These are phyloP conservation scores for Pleurotus pulmonarius DNA, from an alignment of 768 basidiomycete species.

Conservation along the genomic window DNA sequence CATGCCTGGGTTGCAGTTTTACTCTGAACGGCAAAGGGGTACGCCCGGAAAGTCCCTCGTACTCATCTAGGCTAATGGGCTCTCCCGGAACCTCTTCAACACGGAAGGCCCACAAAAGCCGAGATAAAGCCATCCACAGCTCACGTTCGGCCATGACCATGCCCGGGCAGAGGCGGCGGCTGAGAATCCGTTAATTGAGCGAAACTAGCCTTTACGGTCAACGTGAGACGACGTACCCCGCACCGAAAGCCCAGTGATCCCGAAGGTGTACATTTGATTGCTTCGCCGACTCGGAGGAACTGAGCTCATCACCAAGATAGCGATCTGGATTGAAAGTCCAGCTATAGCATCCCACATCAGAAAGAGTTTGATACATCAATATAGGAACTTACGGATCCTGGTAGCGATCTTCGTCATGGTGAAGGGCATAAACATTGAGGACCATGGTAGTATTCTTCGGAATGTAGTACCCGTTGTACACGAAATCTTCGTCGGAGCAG, in stretches of 20 bases:
- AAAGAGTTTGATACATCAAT: slow-evolving; percentile 9
- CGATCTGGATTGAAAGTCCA: slow-evolving; percentile 29
- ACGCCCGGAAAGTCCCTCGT: slow-evolving; percentile 28
- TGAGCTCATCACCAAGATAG: slow-evolving; percentile 24
- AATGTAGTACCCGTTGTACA: slow-evolving; percentile 19
- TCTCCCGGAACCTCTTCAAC: slow-evolving; percentile 23
- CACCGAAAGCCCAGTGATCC: slow-evolving; percentile 36
- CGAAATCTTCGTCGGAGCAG: slow-evolving; percentile 15
- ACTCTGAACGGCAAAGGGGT: slow-evolving; percentile 26
- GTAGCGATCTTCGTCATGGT: slow-evolving; percentile 20
- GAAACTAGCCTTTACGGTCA: not conserved
- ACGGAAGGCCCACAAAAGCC: slow-evolving; percentile 30
- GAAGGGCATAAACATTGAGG: slow-evolving; percentile 18
- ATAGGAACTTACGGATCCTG: slow-evolving; percentile 18
- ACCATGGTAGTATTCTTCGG: slow-evolving; percentile 19
- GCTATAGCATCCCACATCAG: slow-evolving; percentile 2
- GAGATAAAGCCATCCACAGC: slow-evolving; percentile 30
- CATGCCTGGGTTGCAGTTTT: slow-evolving; percentile 8
- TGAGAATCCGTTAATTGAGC: not conserved
- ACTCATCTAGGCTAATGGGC: slow-evolving; percentile 28
- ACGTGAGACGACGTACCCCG: slow-evolving; percentile 21
- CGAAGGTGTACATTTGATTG: slow-evolving; percentile 22
- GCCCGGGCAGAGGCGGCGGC: slow-evolving; percentile 29
- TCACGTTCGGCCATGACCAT: slow-evolving; percentile 30
- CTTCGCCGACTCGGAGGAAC: slow-evolving; percentile 27